phyloP scores from a whole-genome alignment of 345 rosid species.

The Eucalyptus pauciflora region DNA sequence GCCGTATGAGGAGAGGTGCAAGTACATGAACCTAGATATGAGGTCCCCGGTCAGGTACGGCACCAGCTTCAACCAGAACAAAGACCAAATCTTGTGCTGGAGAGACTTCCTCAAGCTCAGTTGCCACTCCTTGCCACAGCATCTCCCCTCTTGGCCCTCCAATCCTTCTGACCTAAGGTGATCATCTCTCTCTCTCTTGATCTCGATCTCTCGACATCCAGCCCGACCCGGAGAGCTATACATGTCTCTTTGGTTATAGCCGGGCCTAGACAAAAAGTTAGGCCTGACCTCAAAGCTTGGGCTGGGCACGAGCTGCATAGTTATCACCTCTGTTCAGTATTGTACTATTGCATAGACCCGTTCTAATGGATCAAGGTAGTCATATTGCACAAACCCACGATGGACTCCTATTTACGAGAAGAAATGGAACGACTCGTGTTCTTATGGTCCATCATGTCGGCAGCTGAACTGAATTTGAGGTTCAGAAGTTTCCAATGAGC shows the following conservation, averaged over 20 bases:
- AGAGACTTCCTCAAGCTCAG: constrained; percentile 32
- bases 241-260: background rate
- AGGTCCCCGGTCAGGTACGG: constrained; percentile 17
- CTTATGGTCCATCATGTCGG: background rate
- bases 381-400: background rate
- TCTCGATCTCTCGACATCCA: background rate
- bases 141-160: constrained; percentile 26
- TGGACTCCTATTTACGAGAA: background rate
- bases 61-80: constrained; percentile 28
- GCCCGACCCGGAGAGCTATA: background rate
- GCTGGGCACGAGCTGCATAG: background rate
- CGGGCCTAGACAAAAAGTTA: background rate
- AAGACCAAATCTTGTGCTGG: constrained; percentile 22
- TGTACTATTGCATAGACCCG: background rate
- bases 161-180: constrained; percentile 16
- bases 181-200: background rate
- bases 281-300: background rate
- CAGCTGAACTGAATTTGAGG: background rate
- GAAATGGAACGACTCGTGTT: background rate
- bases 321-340: background rate
- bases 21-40: constrained; percentile 24
- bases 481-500: background rate
- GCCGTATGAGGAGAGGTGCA: constrained; percentile 25
- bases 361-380: background rate
- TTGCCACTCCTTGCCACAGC: constrained; percentile 13